A percentile compares a stretch with the other conserved stretches of the same genome.
Conservation (phyloP, 805 yeast genomes). For the Metschnikowia dekortorum region DNA sequence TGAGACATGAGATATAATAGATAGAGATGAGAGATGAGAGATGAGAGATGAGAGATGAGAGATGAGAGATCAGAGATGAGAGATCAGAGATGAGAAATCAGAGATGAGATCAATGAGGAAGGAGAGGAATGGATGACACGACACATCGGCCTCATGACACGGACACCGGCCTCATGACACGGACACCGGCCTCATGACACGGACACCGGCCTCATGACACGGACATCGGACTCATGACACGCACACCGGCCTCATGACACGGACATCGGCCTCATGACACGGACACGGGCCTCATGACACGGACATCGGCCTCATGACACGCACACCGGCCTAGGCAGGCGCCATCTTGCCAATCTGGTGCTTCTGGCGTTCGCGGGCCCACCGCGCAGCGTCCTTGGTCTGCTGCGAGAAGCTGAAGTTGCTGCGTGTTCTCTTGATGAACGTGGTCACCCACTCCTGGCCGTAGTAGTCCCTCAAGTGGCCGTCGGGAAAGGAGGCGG, state of each 20-base stretch:
- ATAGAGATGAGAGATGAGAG: constrained; percentile 6
- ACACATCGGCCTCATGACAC: too few species aligned
- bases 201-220: too few species aligned
- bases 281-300: too few species aligned
- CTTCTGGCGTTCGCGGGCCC: constrained; percentile 91
- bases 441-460: constrained; percentile 75
- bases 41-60: constrained; percentile 5
- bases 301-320: too few species aligned
- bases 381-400: constrained; percentile 89
- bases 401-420: constrained; percentile 56
- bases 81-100: background rate
- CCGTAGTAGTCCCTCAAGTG: constrained; percentile 60
- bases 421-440: constrained; percentile 68
- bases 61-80: background rate
- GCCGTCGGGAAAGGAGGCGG: constrained; percentile 79
- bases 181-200: too few species aligned
- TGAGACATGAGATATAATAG: background rate
- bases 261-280: too few species aligned
- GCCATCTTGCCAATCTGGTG: constrained; percentile 22
- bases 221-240: too few species aligned
- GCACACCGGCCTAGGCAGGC: background rate
- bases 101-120: background rate
- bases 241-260: too few species aligned
- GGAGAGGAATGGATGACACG: background rate
- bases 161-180: too few species aligned